A percentile compares a stretch with the other conserved stretches of the same genome.
Evolutionary conservation across 768 basidiomycete species (phyloP).

Genomic region (Calocera viscosa): DNA sequence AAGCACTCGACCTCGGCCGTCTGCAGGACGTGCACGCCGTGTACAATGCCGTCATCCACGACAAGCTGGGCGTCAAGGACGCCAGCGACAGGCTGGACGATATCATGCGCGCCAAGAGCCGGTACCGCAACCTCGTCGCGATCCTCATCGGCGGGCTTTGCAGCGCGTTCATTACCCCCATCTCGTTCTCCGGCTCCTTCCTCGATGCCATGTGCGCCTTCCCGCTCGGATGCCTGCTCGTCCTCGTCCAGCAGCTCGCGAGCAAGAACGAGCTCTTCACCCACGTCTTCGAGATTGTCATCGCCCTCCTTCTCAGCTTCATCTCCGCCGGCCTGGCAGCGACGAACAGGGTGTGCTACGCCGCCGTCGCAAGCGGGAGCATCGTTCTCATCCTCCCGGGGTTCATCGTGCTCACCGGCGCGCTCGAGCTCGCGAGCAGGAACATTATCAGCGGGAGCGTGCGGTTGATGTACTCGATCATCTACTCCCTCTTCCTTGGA

Average conservation of each 20-base stretch:
- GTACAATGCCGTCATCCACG: conserved; percentile 75
- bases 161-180: conserved; percentile 58
- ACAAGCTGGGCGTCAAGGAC: conserved; percentile 59
- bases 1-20: conserved; percentile 64
- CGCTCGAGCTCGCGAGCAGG: conserved; percentile 65
- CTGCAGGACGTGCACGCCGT: conserved; percentile 54
- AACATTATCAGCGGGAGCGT: conserved; percentile 79
- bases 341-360: conserved; percentile 62
- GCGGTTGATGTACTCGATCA: conserved; percentile 61
- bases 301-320: conserved; percentile 70
- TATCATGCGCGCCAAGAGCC: conserved; percentile 55
- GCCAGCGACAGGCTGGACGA: conserved; percentile 57
- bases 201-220: conserved; percentile 60
- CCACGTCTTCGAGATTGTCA: conserved; percentile 72
- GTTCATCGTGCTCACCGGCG: conserved; percentile 57
- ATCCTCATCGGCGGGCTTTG: conserved; percentile 66
- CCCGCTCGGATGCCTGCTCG: conserved; percentile 64
- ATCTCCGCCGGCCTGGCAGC: conserved; percentile 60
- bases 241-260: conserved; percentile 57
- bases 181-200: conserved; percentile 63
- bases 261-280: conserved; percentile 65
- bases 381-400: conserved; percentile 73
- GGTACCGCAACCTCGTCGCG: conserved; percentile 45
- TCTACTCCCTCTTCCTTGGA: conserved; percentile 58
- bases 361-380: conserved; percentile 62